Evolutionary conservation across 805 yeast species (phyloP).

Genomic region (Candida tallmaniae): DNA sequence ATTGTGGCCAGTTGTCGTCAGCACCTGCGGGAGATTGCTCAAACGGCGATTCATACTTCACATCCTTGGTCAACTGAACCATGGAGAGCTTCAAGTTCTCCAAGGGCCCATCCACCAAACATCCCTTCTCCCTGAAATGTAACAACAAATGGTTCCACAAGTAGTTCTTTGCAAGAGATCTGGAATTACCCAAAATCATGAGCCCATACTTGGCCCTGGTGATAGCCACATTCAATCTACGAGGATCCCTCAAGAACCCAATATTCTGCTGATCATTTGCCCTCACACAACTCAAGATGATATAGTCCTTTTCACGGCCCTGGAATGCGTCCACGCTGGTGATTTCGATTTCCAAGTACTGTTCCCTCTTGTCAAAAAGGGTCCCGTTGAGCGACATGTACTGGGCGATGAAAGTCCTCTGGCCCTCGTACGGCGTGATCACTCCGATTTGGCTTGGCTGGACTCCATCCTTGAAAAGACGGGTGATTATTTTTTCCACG

Average conservation of each 20-base stretch:
- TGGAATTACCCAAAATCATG: conserved; percentile 75
- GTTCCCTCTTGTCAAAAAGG: conserved; percentile 48
- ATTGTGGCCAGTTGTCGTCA: conserved; percentile 22
- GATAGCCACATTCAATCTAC: conserved; percentile 41
- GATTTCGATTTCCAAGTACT: conserved; percentile 73
- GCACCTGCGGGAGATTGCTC: neutral
- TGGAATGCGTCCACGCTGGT: conserved; percentile 49
- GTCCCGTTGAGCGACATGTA: conserved; percentile 73
- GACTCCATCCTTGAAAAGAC: conserved; percentile 72
- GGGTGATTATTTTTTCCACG: conserved; percentile 72
- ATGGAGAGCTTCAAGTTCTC: conserved; percentile 72
- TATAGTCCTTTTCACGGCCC: conserved; percentile 42
- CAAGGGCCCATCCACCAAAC: conserved; percentile 85
- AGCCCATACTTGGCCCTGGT: conserved; percentile 42
- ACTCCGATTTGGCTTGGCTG: conserved; percentile 82
- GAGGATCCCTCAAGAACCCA: conserved; percentile 42
- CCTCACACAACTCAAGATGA: conserved; percentile 41
- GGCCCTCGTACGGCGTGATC: conserved; percentile 94
- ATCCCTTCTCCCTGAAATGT: conserved; percentile 79
- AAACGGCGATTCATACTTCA: conserved; percentile 1
- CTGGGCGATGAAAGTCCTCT: conserved; percentile 74
- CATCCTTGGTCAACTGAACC: conserved; percentile 43
- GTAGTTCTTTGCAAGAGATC: conserved; percentile 61
- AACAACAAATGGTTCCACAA: conserved; percentile 76
- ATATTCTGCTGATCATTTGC: conserved; percentile 37